Evolutionary conservation across 2,329 filamentous ascomycete species (phyloP).

Genomic region (Aureobasidium leucospermi): DNA sequence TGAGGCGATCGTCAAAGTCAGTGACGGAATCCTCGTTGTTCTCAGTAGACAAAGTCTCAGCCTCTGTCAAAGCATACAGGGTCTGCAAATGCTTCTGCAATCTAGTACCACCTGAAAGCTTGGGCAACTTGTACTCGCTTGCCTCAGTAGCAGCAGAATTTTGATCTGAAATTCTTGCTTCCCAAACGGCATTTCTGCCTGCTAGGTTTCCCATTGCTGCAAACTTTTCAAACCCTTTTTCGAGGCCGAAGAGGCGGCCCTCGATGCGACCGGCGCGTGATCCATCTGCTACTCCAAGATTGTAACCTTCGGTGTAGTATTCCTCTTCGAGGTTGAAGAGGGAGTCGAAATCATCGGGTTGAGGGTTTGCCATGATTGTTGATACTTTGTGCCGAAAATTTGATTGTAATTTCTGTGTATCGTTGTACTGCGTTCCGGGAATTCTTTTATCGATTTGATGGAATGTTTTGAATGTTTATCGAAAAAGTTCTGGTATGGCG

Average conservation of each 20-base stretch:
- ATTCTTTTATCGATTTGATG: background rate
- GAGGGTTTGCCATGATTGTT: background rate
- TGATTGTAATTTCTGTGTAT: background rate
- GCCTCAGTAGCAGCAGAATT: background rate
- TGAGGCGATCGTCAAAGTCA: constrained; percentile 84
- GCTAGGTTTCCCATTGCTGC: constrained; percentile 70
- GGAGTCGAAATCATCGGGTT: constrained; percentile 39
- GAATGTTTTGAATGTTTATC: background rate
- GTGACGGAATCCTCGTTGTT: constrained; percentile 86
- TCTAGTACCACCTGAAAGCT: constrained; percentile 51
- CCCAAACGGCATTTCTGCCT: constrained; percentile 77
- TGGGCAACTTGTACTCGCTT: constrained; percentile 30
- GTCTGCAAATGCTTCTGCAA: constrained; percentile 69
- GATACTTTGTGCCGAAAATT: background rate
- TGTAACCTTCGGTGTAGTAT: constrained; percentile 79
- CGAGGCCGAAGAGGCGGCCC: constrained; percentile 81
- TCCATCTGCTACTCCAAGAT: constrained; percentile 68
- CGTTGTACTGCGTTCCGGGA: too few relatives aligned
- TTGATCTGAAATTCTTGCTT: constrained; percentile 47
- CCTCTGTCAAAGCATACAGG: constrained; percentile 71
- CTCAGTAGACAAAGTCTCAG: constrained; percentile 65
- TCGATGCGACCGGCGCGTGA: constrained; percentile 71
- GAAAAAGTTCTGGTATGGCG: background rate
- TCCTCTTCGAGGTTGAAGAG: constrained; percentile 54
- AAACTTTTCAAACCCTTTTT: constrained; percentile 93